These are phyloP conservation scores for Amorphotheca resinae DNA, from an alignment of 495 filamentous ascomycete genomes.

Conservation along the genomic window DNA sequence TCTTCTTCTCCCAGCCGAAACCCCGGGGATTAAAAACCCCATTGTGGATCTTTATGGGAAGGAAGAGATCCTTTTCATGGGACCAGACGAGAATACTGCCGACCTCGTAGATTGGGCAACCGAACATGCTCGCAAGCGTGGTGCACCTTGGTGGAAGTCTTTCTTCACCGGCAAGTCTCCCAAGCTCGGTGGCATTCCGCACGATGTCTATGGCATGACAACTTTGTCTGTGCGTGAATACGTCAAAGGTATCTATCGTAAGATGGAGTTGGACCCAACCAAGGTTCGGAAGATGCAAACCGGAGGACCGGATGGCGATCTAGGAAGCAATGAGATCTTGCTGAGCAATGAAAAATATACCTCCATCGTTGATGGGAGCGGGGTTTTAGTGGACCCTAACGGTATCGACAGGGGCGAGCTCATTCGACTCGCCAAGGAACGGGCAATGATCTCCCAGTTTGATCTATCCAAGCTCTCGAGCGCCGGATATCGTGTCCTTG, in stretches of 20 bases:
- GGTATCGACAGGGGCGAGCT: conserved; percentile 80
- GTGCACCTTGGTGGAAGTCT: conserved; percentile 98
- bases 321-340: conserved; percentile 95
- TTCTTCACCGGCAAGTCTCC: conserved; percentile 99
- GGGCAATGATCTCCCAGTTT: conserved; percentile 82
- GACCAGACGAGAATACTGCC: conserved; percentile 96
- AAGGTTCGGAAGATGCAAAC: conserved; percentile 89
- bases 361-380: conserved; percentile 85
- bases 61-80: conserved; percentile 95
- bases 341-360: conserved; percentile 91
- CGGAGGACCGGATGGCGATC: conserved; percentile 90
- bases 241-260: conserved; percentile 91
- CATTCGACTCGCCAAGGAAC: conserved; percentile 68
- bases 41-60: conserved; percentile 91
- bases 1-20: conserved; percentile 74
- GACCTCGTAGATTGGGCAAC: conserved; percentile 97
- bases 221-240: conserved; percentile 93
- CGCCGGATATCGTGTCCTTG: conserved; percentile 82
- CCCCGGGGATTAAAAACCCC: conserved; percentile 96
- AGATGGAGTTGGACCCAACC: conserved; percentile 74
- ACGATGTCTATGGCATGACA: conserved; percentile 95
- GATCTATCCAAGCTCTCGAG: conserved; percentile 74
- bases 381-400: conserved; percentile 85
- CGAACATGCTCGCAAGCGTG: conserved; percentile 75
- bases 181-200: conserved; percentile 88